Conservation (phyloP, 2,329 filamentous ascomycete genomes). For the Pestalotiopsis fici region DNA sequence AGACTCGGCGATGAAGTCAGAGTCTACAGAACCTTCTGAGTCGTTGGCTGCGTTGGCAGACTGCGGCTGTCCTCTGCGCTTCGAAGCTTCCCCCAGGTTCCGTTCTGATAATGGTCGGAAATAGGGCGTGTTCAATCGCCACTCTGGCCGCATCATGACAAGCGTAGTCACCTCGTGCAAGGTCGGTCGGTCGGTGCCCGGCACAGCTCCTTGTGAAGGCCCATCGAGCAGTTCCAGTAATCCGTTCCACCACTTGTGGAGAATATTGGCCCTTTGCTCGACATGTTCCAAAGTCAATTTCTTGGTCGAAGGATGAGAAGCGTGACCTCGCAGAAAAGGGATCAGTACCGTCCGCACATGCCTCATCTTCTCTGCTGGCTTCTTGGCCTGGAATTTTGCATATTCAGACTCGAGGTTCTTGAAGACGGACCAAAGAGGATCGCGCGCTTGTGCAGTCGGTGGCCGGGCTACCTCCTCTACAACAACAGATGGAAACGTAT, state of each 20-base stretch:
- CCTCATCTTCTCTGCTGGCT: constrained; percentile 71
- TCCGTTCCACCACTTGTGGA: constrained; percentile 90
- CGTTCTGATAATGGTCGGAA: constrained; percentile 65
- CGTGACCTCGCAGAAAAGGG: constrained; percentile 75
- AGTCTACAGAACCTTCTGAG: constrained; percentile 61
- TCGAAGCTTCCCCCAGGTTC: constrained; percentile 45
- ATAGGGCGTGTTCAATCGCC: constrained; percentile 72
- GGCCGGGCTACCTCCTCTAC: neutral
- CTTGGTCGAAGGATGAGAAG: constrained; percentile 65
- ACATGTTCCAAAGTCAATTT: constrained; percentile 75
- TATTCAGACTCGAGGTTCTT: constrained; percentile 53
- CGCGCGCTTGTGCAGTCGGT: constrained; percentile 34
- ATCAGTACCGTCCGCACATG: constrained; percentile 72
- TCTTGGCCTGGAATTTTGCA: constrained; percentile 68
- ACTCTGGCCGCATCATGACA: constrained; percentile 88
- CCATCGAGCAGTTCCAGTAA: constrained; percentile 81
- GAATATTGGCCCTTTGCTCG: constrained; percentile 74
- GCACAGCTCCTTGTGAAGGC: constrained; percentile 63
- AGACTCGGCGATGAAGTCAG: constrained; percentile 58
- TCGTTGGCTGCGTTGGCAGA: constrained; percentile 62
- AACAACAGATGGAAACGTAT: constrained; percentile 16
- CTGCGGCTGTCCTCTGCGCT: constrained; percentile 45
- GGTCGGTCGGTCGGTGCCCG: constrained; percentile 79
- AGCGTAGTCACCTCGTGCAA: constrained; percentile 77
- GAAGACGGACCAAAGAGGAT: constrained; percentile 58